Evolutionary conservation across 768 basidiomycete species (phyloP).

Genomic region (Cystobasidium ongulense): DNA sequence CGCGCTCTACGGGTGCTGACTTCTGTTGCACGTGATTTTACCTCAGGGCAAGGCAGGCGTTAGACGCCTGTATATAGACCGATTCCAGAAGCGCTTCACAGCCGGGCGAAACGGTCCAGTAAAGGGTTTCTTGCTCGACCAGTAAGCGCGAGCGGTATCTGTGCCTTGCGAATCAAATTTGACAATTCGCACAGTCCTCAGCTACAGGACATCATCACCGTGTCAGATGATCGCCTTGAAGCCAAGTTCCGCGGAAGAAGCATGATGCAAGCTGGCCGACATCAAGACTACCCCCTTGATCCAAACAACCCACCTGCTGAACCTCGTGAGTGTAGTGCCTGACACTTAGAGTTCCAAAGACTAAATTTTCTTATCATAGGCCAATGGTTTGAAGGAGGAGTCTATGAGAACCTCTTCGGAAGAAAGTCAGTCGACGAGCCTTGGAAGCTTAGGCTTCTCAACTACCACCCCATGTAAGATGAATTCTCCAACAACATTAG

Average conservation of each 20-base stretch:
- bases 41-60: constrained; percentile 29
- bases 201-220: constrained; percentile 26
- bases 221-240: constrained; percentile 16
- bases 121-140: neutral
- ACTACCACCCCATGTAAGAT: constrained; percentile 17
- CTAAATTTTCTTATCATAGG: neutral
- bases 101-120: constrained; percentile 30
- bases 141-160: neutral
- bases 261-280: constrained; percentile 24
- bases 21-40: too few relatives aligned
- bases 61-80: constrained; percentile 18
- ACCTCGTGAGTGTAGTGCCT: neutral
- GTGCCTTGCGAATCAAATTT: neutral
- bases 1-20: too few relatives aligned
- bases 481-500: too few relatives aligned
- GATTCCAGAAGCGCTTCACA: constrained; percentile 27
- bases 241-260: constrained; percentile 18
- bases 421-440: constrained; percentile 7
- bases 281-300: neutral
- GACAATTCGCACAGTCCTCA: neutral
- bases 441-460: constrained; percentile 26
- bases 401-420: constrained; percentile 26
- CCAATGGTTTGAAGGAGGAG: constrained; percentile 22
- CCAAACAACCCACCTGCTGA: neutral
- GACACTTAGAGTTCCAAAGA: neutral